phyloP scores from a whole-genome alignment of 1,284 basidiomycete species.

The Apiotrichum veenhuisii region DNA sequence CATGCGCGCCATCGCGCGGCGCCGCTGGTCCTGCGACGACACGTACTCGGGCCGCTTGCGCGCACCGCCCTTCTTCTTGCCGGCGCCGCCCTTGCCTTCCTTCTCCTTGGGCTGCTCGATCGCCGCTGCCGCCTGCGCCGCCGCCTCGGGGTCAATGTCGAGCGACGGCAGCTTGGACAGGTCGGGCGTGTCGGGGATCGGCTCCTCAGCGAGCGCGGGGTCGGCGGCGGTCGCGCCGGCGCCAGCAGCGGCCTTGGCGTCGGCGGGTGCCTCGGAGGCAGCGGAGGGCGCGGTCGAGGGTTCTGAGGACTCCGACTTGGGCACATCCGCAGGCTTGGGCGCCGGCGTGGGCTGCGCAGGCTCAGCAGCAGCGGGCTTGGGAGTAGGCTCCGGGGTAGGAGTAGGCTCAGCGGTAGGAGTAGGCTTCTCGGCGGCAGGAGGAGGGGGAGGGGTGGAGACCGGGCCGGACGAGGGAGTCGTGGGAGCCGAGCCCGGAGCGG shows the following conservation, averaged over 20 bases:
- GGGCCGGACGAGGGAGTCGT: neutral
- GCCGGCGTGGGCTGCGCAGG: too few species aligned
- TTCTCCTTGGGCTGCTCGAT: conserved; percentile 31
- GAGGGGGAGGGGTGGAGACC: conserved; percentile 9
- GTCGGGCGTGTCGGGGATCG: conserved; percentile 28
- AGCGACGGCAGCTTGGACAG: conserved; percentile 46
- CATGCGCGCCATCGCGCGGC: conserved; percentile 58
- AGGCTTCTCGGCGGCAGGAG: too few species aligned
- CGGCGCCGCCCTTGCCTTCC: conserved; percentile 13
- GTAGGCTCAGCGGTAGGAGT: too few species aligned
- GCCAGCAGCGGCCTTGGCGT: neutral
- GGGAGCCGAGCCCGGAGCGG: neutral
- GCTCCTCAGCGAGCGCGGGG: conserved; percentile 8
- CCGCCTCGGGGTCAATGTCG: conserved; percentile 47
- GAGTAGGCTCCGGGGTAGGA: too few species aligned
- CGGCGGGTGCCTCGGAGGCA: too few species aligned
- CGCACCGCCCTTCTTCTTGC: conserved; percentile 24
- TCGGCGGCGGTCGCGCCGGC: neutral
- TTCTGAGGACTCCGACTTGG: too few species aligned
- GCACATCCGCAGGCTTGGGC: conserved; percentile 28
- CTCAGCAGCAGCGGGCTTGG: too few species aligned
- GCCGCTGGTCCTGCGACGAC: conserved; percentile 66
- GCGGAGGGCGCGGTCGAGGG: too few species aligned
- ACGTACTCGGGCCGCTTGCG: conserved; percentile 40
- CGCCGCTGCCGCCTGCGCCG: conserved; percentile 12